Evolutionary conservation across 1,284 basidiomycete species (phyloP).

Genomic region (Rhodotorula sp.): DNA sequence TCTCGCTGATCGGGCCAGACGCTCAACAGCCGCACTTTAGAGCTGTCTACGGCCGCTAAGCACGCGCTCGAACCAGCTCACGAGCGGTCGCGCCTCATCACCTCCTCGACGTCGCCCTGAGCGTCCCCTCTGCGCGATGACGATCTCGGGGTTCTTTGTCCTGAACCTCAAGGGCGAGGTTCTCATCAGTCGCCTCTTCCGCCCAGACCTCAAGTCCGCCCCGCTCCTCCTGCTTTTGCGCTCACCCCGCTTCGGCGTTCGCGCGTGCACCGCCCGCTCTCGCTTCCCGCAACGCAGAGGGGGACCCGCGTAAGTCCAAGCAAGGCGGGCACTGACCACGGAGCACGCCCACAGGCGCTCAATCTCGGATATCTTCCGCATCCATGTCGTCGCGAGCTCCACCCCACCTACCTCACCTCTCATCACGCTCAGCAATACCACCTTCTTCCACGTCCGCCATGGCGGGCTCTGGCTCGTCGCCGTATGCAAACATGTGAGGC

Average conservation of each 20-base stretch:
- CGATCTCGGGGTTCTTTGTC: conserved; percentile 39
- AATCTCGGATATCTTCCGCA: conserved; percentile 95
- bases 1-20: too few relatives aligned
- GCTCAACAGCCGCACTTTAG: not conserved
- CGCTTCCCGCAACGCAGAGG: not conserved
- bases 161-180: conserved; percentile 62
- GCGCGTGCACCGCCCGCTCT: not conserved
- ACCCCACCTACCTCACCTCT: conserved; percentile 80
- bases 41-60: too few relatives aligned
- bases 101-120: not conserved
- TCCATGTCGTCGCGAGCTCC: conserved; percentile 90
- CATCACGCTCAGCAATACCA: conserved; percentile 92
- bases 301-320: not conserved
- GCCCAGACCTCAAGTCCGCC: conserved; percentile 87
- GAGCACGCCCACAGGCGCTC: conserved; percentile 70
- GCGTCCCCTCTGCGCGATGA: conserved; percentile 2
- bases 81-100: not conserved
- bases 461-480: conserved; percentile 41
- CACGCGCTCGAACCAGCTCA: not conserved
- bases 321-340: not conserved
- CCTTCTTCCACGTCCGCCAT: conserved; percentile 64
- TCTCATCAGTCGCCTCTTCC: conserved; percentile 87
- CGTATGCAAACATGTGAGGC: conserved; percentile 64
- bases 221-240: not conserved
- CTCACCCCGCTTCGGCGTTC: not conserved